phyloP scores from a whole-genome alignment of 2,329 filamentous ascomycete species.

The Trichophyton schoenleinii region DNA sequence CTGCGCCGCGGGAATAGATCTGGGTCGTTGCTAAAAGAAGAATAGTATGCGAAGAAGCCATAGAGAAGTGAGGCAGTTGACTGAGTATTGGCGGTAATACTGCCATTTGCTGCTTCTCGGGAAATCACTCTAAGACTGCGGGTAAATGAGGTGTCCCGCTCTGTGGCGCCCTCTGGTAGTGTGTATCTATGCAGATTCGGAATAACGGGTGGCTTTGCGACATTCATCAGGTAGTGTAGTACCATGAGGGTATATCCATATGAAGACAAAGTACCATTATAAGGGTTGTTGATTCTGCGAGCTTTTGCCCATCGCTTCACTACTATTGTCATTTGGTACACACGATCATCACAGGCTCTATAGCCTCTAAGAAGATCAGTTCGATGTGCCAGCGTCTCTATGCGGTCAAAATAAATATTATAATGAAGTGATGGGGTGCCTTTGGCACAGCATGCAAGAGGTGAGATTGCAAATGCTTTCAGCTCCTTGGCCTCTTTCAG shows the following conservation, averaged over 20 bases:
- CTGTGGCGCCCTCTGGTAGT: constrained; percentile 41
- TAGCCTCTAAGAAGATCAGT: constrained; percentile 74
- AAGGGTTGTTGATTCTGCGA: constrained; percentile 74
- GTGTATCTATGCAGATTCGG: constrained; percentile 53
- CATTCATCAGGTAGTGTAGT: constrained; percentile 75
- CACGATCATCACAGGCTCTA: constrained; percentile 62
- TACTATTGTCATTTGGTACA: constrained; percentile 67
- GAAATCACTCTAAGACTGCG: constrained; percentile 58
- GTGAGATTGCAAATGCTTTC: neutral
- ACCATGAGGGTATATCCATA: constrained; percentile 92
- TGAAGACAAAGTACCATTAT: constrained; percentile 72
- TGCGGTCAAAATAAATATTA: constrained; percentile 80
- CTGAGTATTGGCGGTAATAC: constrained; percentile 56
- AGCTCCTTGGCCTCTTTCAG: neutral
- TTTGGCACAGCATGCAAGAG: neutral
- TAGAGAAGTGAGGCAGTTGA: constrained; percentile 58
- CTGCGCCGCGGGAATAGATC: neutral
- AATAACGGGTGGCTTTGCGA: constrained; percentile 66
- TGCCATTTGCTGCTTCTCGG: constrained; percentile 43
- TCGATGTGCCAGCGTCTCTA: constrained; percentile 66
- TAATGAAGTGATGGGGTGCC: neutral
- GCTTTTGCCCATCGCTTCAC: constrained; percentile 84
- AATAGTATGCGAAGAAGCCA: constrained; percentile 83
- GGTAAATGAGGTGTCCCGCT: constrained; percentile 65
- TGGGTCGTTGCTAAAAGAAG: constrained; percentile 35